A percentile compares a stretch with the other conserved stretches of the same genome.
Evolutionary conservation across 345 rosid genomes (phyloP).

Genomic region (Raphanus sativus): DNA sequence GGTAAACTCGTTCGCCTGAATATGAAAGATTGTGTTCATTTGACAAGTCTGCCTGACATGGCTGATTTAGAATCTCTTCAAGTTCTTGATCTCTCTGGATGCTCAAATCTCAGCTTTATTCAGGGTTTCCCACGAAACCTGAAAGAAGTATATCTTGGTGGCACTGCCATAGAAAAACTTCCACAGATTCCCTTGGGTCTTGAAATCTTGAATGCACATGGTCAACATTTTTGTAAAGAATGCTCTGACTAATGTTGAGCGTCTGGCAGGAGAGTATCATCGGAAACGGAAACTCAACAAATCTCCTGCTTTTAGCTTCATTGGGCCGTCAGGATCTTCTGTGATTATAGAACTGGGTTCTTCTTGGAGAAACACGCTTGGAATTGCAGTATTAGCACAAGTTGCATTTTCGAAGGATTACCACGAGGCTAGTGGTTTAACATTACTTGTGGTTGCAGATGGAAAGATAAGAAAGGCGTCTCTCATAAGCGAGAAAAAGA

Average conservation of each 20-base stretch:
- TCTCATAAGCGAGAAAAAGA: constrained; percentile 2
- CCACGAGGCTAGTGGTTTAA: background rate
- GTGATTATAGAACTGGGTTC: background rate
- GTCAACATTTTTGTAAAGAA: background rate
- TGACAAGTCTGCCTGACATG: constrained; percentile 21
- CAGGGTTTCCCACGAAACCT: constrained; percentile 14
- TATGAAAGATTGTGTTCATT: constrained; percentile 9
- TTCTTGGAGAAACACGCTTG: background rate
- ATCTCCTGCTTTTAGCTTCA: constrained; percentile 19
- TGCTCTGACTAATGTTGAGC: background rate
- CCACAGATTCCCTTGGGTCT: constrained; percentile 28
- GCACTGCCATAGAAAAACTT: background rate
- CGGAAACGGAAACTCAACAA: background rate
- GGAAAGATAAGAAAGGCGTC: background rate
- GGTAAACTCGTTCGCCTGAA: background rate
- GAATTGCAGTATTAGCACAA: background rate
- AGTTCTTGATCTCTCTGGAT: constrained; percentile 28
- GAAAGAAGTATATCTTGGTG: constrained; percentile 23
- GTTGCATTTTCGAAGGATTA: background rate
- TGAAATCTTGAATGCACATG: constrained; percentile 6
- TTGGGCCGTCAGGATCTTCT: constrained; percentile 1
- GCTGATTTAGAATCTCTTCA: constrained; percentile 12
- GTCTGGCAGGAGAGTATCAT: background rate
- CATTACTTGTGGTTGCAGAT: constrained; percentile 4
- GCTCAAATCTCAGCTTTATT: background rate